Evolutionary conservation across 257 asterid genomes (phyloP).

Genomic region (Lycium barbarum): DNA sequence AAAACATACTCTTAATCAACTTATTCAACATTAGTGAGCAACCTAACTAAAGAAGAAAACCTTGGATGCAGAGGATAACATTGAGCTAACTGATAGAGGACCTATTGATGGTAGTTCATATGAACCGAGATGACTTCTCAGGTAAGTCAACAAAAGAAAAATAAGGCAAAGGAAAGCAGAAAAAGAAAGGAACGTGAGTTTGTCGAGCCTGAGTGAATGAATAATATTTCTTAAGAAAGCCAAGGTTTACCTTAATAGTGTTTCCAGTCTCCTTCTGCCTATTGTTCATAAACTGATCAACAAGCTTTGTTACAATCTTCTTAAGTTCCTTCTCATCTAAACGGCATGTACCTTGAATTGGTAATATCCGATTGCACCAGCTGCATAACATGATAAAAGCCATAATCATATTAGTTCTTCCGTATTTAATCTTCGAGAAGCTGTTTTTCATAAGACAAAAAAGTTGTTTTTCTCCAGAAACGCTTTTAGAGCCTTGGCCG

Average conservation of each 20-base stretch:
- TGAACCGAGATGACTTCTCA: not conserved
- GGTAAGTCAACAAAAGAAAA: not conserved
- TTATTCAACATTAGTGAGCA: too few species aligned
- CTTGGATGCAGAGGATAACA: not conserved
- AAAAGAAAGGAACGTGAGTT: too few species aligned
- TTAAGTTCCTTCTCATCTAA: slow-evolving; percentile 49
- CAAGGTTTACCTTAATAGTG: slow-evolving; percentile 48
- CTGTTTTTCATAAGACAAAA: too few species aligned
- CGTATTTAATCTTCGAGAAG: not conserved
- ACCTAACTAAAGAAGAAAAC: too few species aligned
- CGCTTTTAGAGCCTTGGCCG: too few species aligned
- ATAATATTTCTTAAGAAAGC: not conserved
- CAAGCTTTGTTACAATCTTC: slow-evolving; percentile 44
- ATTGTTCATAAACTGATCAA: slow-evolving; percentile 42
- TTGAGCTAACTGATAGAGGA: not conserved
- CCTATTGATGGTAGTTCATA: too few species aligned
- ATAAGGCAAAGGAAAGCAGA: not conserved
- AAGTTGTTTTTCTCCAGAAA: too few species aligned
- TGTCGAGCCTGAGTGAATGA: not conserved
- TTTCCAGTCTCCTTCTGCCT: slow-evolving; percentile 33
- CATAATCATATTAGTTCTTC: slow-evolving; percentile 10
- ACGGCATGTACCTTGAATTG: slow-evolving; percentile 55
- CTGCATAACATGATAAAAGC: slow-evolving; percentile 39
- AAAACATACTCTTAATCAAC: too few species aligned
- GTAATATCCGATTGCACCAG: slow-evolving; percentile 62